phyloP scores from a whole-genome alignment of 306 rosid genomes.

The Nissolia schottii region DNA sequence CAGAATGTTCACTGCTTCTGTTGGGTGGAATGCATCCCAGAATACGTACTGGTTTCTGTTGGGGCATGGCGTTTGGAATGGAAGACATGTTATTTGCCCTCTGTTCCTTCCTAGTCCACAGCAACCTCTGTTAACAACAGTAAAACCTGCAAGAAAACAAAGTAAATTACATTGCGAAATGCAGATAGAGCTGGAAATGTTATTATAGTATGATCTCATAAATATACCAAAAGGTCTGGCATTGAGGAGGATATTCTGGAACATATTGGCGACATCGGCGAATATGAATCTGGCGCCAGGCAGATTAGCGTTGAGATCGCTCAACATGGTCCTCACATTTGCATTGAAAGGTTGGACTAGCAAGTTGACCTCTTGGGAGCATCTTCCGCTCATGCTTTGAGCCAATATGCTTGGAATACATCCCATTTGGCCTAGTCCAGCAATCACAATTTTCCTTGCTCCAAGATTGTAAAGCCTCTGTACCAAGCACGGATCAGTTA shows the following conservation, averaged over 20 bases:
- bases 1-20: conserved; percentile 68
- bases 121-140: conserved; percentile 60
- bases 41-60: conserved; percentile 65
- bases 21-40: conserved; percentile 98
- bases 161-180: too few species aligned
- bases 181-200: too few species aligned
- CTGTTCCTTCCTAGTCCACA: conserved; percentile 90
- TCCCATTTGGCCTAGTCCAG: conserved; percentile 79
- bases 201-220: too few species aligned
- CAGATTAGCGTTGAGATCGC: conserved; percentile 53
- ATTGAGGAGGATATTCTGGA: conserved; percentile 52
- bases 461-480: conserved; percentile 87
- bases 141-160: conserved; percentile 40
- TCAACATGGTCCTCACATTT: conserved; percentile 67
- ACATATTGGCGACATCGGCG: conserved; percentile 50
- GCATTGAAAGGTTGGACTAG: conserved; percentile 69
- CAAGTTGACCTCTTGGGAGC: conserved; percentile 70
- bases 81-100: conserved; percentile 89
- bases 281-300: conserved; percentile 61
- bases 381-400: conserved; percentile 56
- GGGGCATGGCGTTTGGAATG: conserved; percentile 70
- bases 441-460: conserved; percentile 68
- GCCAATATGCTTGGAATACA: conserved; percentile 90
- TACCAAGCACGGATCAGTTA: neutral
- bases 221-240: conserved; percentile 62